Evolutionary conservation across 306 rosid species (phyloP).

Genomic region (Lathyrus tuberosus): DNA sequence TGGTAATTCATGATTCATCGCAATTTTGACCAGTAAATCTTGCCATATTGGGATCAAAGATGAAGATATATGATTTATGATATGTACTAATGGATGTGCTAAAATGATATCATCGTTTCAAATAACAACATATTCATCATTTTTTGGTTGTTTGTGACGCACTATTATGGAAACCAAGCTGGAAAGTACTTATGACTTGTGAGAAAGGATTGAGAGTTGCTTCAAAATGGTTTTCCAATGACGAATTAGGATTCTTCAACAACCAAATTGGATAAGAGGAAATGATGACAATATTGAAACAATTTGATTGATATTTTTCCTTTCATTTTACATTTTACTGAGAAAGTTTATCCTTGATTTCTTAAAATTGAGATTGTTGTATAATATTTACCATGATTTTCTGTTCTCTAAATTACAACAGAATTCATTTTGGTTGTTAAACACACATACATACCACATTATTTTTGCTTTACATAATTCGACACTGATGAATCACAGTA

Average conservation of each 20-base stretch:
- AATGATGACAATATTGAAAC: slow-evolving; percentile 10
- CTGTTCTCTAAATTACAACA: slow-evolving; percentile 12
- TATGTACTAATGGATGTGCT: slow-evolving; percentile 29
- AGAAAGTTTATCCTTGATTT: slow-evolving; percentile 1
- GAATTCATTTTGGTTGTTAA: slow-evolving; percentile 13
- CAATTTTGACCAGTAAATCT: background rate
- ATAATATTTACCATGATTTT: slow-evolving; percentile 6
- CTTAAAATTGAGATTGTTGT: slow-evolving; percentile 20
- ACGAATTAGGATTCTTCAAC: background rate
- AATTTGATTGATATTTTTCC: background rate
- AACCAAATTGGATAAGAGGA: slow-evolving; percentile 11
- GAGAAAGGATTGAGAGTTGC: slow-evolving; percentile 16
- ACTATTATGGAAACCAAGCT: slow-evolving; percentile 28
- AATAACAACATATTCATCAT: background rate
- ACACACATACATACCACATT: background rate
- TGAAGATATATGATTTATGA: slow-evolving; percentile 12
- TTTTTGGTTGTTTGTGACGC: slow-evolving; percentile 10
- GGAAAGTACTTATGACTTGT: background rate
- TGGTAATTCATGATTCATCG: slow-evolving; percentile 25
- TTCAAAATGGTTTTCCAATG: slow-evolving; percentile 29
- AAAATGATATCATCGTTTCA: slow-evolving; percentile 26
- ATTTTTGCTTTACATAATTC: slow-evolving; percentile 6
- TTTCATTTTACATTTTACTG: slow-evolving; percentile 15
- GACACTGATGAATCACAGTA: slow-evolving; percentile 11
- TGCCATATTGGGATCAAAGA: slow-evolving; percentile 1